Base-by-base conservation (phyloP, 371 early-diverging fungal genomes). In the Batrachochytrium dendrobatidis region DNA sequence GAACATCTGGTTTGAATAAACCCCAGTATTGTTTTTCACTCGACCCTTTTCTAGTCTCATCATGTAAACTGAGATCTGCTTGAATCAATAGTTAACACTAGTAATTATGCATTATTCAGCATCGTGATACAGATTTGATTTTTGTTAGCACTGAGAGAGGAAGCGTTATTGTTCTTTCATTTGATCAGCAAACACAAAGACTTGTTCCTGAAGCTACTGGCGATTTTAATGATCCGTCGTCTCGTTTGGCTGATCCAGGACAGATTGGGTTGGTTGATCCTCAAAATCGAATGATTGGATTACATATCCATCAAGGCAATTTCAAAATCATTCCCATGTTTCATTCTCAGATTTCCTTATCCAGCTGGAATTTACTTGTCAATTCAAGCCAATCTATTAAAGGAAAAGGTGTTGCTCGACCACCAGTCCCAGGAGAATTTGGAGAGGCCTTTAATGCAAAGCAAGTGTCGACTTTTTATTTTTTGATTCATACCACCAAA, bases 161-260 rank as follows among this genome's bases (percentile, higher is more conserved):
- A 62, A 77, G 83, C 53, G 85, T 75, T 53, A 78, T 80, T 12
- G 68, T 87, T 18, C 63, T 90, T 5, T 73, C 80, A 17, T 90
- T 75, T 67, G 80, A 84, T 55, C 63, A 68, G 10, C 53, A 58
- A 1, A 55, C 59, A 28, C 68, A 74, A 34, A 66, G 67, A 34
- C 61, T 89, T 12, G 53, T 71, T 1, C 86, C 89, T 0, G 88
- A 87, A 64, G 72, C 76, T 31, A 72, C 68, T n/a, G 89, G 88
- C 32, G 80, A 80, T 53, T 63, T 87, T 17, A 59, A 62, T 15
- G 82, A 83, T 50, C 71, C 73, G n/a, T 74, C 71, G 7, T 83
- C 79, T 5, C 70, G 77, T 30, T 74, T 75, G 20, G 56, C 76
- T 10, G 76, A 74, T 15, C 65, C 68, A 12, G 64, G 75, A 7